These are phyloP conservation scores for Emmonsiellopsis sp. DNA, from an alignment of 2,329 filamentous ascomycete genomes.

Conservation along the genomic window DNA sequence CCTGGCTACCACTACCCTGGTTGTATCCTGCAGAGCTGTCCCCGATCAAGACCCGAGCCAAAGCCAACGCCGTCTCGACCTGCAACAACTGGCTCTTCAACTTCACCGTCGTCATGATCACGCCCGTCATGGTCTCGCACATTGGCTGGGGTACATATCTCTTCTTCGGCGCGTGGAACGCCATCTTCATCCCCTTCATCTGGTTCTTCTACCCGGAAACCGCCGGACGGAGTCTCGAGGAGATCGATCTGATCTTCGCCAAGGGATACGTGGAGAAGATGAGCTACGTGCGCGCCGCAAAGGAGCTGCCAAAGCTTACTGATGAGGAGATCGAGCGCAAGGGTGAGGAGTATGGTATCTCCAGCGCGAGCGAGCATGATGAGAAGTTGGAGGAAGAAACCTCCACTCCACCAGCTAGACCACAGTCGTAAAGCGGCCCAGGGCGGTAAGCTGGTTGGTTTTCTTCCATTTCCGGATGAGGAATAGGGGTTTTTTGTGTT, in stretches of 20 bases:
- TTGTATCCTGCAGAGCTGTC: slow-evolving; percentile 42
- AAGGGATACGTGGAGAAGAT: slow-evolving; percentile 36
- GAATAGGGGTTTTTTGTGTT: too few species aligned
- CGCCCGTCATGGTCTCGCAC: slow-evolving; percentile 30
- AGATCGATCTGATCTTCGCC: slow-evolving; percentile 37
- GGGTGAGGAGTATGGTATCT: neutral
- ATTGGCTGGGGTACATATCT: slow-evolving; percentile 36
- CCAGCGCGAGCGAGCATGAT: neutral
- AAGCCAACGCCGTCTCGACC: slow-evolving; percentile 46
- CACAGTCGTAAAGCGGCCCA: too few species aligned
- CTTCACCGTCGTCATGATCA: slow-evolving; percentile 45
- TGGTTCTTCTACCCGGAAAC: slow-evolving; percentile 48
- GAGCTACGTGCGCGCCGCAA: slow-evolving; percentile 26
- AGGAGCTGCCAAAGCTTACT: slow-evolving; percentile 23
- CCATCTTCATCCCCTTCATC: slow-evolving; percentile 41
- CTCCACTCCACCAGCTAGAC: too few species aligned
- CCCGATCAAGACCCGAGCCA: slow-evolving; percentile 46
- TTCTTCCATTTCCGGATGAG: too few species aligned
- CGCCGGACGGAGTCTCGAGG: slow-evolving; percentile 33
- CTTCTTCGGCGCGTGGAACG: slow-evolving; percentile 34
- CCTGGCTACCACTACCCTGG: slow-evolving; percentile 57
- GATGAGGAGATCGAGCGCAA: slow-evolving; percentile 22
- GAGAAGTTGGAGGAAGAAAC: neutral
- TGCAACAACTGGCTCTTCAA: slow-evolving; percentile 49
- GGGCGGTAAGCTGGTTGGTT: too few species aligned